Percentiles rank a stretch among this genome's conserved stretches.
These are phyloP conservation scores for Beverwykella pulmonaria DNA, from an alignment of 495 filamentous ascomycete genomes.

Conservation along the genomic window DNA sequence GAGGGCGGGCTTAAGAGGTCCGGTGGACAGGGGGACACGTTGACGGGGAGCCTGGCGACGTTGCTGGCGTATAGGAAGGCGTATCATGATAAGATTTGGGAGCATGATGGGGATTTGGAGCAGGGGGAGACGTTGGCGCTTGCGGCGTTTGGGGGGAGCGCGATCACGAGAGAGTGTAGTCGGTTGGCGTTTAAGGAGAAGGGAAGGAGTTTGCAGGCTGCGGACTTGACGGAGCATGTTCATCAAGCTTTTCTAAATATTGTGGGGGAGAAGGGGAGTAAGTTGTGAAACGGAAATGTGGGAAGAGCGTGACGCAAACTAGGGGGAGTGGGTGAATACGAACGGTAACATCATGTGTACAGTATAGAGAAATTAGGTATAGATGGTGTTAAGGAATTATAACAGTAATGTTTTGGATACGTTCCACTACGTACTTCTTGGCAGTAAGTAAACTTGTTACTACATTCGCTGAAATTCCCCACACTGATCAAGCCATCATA, in stretches of 20 bases:
- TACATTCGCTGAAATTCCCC: too few relatives aligned
- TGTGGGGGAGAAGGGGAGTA: constrained; percentile 58
- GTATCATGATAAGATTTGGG: constrained; percentile 84
- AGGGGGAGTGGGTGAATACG: not conserved
- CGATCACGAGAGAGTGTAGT: constrained; percentile 89
- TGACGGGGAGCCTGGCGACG: constrained; percentile 87
- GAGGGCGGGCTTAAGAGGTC: constrained; percentile 84
- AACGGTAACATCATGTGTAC: not conserved
- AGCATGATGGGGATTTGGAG: constrained; percentile 61
- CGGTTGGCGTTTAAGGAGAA: constrained; percentile 83
- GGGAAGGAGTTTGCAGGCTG: constrained; percentile 88
- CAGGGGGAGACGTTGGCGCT: constrained; percentile 70
- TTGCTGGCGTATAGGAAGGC: constrained; percentile 84
- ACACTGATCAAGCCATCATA: too few relatives aligned
- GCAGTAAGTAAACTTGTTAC: too few relatives aligned
- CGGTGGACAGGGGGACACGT: constrained; percentile 93
- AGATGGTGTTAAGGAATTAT: too few relatives aligned
- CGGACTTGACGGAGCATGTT: constrained; percentile 91
- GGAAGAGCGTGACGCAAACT: too few relatives aligned
- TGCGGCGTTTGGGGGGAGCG: constrained; percentile 82
- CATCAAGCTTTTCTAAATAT: constrained; percentile 77
- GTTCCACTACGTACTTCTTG: too few relatives aligned
- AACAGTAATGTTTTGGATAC: too few relatives aligned
- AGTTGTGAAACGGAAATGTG: constrained; percentile 17
- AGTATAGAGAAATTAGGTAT: constrained; percentile 3